A percentile compares a stretch with the other conserved stretches of the same genome.
These are phyloP conservation scores for Epicoccum nigrum DNA, from an alignment of 2,329 filamentous ascomycete species.

Conservation along the genomic window DNA sequence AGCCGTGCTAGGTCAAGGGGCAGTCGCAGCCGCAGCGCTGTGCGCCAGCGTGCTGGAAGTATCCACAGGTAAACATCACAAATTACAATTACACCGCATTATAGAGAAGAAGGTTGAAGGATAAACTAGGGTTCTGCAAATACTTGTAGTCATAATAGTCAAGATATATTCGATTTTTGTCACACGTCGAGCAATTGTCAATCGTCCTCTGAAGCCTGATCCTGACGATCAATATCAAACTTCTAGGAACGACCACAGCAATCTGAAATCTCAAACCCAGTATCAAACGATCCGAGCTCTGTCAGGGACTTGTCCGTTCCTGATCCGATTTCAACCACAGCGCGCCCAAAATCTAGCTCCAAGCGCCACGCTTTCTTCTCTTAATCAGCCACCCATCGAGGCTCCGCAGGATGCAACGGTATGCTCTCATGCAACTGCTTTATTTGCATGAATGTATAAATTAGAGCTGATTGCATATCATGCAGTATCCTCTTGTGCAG, in stretches of 20 bases:
- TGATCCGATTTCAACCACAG: constrained; percentile 2
- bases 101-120: too few species aligned
- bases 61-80: constrained; percentile 11
- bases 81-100: too few species aligned
- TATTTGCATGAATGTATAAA: neutral
- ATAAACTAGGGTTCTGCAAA: too few species aligned
- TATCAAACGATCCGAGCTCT: neutral
- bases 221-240: neutral
- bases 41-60: constrained; percentile 33
- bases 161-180: too few species aligned
- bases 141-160: too few species aligned
- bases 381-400: constrained; percentile 1
- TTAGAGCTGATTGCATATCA: neutral
- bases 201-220: constrained; percentile 1
- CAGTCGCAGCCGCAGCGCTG: constrained; percentile 22
- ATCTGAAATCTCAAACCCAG: constrained; percentile 10
- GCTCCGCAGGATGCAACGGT: neutral
- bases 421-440: neutral
- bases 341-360: constrained; percentile 19
- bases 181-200: constrained; percentile 5
- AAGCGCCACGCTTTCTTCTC: constrained; percentile 19
- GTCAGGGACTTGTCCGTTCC: constrained; percentile 2
- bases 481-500: neutral
- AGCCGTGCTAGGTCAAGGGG: constrained; percentile 8
- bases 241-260: constrained; percentile 1